Conservation (phyloP, 805 yeast species). For the Ogataea chonburiensis region DNA sequence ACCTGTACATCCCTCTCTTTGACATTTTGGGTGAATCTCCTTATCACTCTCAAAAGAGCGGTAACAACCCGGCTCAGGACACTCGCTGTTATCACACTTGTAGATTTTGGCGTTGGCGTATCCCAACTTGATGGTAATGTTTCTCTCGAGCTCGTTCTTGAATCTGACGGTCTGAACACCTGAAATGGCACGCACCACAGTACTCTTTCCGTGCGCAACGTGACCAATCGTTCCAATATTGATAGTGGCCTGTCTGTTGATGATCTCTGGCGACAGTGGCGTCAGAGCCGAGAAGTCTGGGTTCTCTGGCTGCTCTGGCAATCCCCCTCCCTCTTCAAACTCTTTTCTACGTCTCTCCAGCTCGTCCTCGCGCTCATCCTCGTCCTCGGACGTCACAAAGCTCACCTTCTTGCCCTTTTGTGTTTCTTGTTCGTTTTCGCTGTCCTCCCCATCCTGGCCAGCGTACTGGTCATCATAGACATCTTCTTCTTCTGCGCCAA, state of each 20-base stretch:
- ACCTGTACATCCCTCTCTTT: constrained; percentile 82
- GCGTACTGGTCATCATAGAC: constrained; percentile 34
- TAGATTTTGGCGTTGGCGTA: constrained; percentile 98
- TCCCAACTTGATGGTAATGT: constrained; percentile 96
- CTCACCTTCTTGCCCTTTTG: constrained; percentile 70
- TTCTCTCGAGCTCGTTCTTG: constrained; percentile 98
- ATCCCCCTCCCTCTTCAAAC: constrained; percentile 97
- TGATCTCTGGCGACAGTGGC: constrained; percentile 91
- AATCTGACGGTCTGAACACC: constrained; percentile 99
- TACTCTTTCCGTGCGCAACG: constrained; percentile 98
- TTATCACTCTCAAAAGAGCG: constrained; percentile 91
- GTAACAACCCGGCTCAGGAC: constrained; percentile 95
- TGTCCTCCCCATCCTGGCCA: constrained; percentile 34
- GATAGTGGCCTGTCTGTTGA: constrained; percentile 98
- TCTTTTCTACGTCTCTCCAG: constrained; percentile 80
- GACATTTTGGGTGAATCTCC: constrained; percentile 92
- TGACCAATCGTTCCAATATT: constrained; percentile 99
- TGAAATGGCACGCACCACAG: constrained; percentile 96
- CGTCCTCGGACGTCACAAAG: constrained; percentile 63
- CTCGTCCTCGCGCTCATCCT: constrained; percentile 56
- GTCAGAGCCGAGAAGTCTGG: constrained; percentile 81
- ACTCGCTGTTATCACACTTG: constrained; percentile 78
- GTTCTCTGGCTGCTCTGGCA: constrained; percentile 92
- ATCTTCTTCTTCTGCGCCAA: constrained; percentile 50
- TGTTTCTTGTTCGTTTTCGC: constrained; percentile 40